Evolutionary conservation across 2,329 filamentous ascomycete species (phyloP).

Genomic region (Alternaria sp.): DNA sequence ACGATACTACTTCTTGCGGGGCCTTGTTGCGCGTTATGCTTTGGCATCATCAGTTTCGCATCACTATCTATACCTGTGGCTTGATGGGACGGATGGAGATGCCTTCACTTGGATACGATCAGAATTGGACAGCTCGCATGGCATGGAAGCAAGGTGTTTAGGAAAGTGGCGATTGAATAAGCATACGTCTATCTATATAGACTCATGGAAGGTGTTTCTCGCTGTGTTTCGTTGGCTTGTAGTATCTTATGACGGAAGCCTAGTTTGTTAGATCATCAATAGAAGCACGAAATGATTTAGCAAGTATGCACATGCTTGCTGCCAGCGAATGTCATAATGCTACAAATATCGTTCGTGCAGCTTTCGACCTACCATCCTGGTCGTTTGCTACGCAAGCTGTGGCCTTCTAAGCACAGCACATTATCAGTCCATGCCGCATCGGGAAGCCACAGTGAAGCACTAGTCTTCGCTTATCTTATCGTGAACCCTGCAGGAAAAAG

Average conservation of each 20-base stretch:
- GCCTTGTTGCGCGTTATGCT: constrained; percentile 9
- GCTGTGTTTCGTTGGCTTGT: constrained; percentile 11
- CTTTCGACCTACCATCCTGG: not conserved
- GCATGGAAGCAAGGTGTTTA: constrained; percentile 16
- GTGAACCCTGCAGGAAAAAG: constrained; percentile 13
- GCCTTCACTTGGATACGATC: constrained; percentile 18
- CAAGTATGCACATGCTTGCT: not conserved
- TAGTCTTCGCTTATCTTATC: constrained; percentile 19
- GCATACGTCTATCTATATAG: constrained; percentile 9
- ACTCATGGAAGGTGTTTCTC: constrained; percentile 4
- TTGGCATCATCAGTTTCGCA: constrained; percentile 9
- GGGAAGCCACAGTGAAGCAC: constrained; percentile 16
- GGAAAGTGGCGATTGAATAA: constrained; percentile 9
- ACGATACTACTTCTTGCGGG: not conserved
- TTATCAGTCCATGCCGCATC: not conserved
- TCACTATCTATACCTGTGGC: constrained; percentile 34
- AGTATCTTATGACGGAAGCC: constrained; percentile 3
- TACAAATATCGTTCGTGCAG: too few relatives aligned
- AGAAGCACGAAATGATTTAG: not conserved
- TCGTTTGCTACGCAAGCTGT: too few relatives aligned
- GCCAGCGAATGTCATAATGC: too few relatives aligned
- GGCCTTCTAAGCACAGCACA: not conserved
- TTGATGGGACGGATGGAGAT: constrained; percentile 15
- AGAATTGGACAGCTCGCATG: constrained; percentile 21
- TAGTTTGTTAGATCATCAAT: not conserved